Conservation (phyloP, 164 flowering plant genomes). For the Magnolia officinalis region DNA sequence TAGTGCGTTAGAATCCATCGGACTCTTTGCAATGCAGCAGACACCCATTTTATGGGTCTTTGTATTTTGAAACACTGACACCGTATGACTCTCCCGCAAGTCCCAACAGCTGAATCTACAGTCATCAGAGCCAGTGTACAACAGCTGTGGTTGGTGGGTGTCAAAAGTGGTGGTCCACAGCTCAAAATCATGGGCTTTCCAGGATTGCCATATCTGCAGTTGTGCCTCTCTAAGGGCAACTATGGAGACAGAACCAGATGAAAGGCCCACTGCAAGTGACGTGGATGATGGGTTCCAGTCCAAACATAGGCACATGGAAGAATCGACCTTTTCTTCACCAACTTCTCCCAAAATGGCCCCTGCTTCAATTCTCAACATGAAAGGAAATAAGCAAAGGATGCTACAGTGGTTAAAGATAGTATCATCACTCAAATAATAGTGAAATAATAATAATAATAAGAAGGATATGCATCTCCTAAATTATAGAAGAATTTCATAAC, state of each 20-base stretch:
- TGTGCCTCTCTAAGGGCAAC: constrained; percentile 48
- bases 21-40: constrained; percentile 72
- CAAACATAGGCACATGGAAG: constrained; percentile 88
- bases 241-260: constrained; percentile 76
- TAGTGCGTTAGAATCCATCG: constrained; percentile 41
- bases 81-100: constrained; percentile 52
- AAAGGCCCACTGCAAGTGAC: constrained; percentile 63
- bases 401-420: not conserved
- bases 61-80: constrained; percentile 55
- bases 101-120: constrained; percentile 90
- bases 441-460: not conserved
- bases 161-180: constrained; percentile 82
- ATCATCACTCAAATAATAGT: not conserved
- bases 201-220: constrained; percentile 38
- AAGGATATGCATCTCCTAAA: not conserved
- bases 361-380: not conserved
- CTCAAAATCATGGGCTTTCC: constrained; percentile 95
- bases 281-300: constrained; percentile 81
- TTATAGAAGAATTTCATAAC: not conserved
- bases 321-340: constrained; percentile 39
- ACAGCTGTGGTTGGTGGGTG: constrained; percentile 63
- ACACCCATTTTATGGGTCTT: constrained; percentile 81
- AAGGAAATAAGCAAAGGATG: not conserved
- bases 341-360: constrained; percentile 36
- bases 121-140: constrained; percentile 92